phyloP scores from a whole-genome alignment of 345 rosid genomes.

The Euphorbia lathyris region DNA sequence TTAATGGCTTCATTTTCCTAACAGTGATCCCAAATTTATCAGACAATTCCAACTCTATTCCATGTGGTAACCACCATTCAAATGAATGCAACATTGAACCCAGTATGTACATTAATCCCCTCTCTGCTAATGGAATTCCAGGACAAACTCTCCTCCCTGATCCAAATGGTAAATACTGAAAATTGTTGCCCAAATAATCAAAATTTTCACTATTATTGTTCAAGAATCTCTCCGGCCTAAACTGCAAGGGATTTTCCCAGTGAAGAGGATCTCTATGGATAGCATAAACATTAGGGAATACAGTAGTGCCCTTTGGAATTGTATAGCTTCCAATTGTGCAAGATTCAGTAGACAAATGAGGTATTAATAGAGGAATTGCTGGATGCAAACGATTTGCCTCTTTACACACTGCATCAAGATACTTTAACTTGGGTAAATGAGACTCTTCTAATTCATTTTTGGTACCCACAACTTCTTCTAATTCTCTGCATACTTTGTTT shows the following conservation, averaged over 20 bases:
- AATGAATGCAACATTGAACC: slow-evolving; percentile 52
- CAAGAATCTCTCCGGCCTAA: slow-evolving; percentile 45
- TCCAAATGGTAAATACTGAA: slow-evolving; percentile 46
- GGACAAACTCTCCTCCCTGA: slow-evolving; percentile 52
- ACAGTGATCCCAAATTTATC: slow-evolving; percentile 46
- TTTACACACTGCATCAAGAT: slow-evolving; percentile 42
- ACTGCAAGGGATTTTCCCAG: slow-evolving; percentile 47
- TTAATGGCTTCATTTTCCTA: slow-evolving; percentile 43
- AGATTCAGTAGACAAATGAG: slow-evolving; percentile 36
- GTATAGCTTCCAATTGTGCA: slow-evolving; percentile 39
- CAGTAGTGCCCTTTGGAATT: slow-evolving; percentile 38
- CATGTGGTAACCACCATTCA: slow-evolving; percentile 47
- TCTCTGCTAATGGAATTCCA: slow-evolving; percentile 48
- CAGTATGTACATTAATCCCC: slow-evolving; percentile 29
- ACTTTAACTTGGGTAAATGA: slow-evolving; percentile 40
- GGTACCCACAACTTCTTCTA: slow-evolving; percentile 47
- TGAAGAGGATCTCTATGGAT: slow-evolving; percentile 51
- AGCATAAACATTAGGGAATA: slow-evolving; percentile 43
- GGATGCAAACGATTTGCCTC: slow-evolving; percentile 45
- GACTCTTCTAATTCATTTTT: no score
- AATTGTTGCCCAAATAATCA: slow-evolving; percentile 40
- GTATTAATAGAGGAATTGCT: no score
- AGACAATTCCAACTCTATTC: slow-evolving; percentile 30
- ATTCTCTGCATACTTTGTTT: slow-evolving; percentile 30
- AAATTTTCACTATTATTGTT: slow-evolving; percentile 12